phyloP scores from a whole-genome alignment of 352 stramenopile genomes.

The Pythium phragmitis region DNA sequence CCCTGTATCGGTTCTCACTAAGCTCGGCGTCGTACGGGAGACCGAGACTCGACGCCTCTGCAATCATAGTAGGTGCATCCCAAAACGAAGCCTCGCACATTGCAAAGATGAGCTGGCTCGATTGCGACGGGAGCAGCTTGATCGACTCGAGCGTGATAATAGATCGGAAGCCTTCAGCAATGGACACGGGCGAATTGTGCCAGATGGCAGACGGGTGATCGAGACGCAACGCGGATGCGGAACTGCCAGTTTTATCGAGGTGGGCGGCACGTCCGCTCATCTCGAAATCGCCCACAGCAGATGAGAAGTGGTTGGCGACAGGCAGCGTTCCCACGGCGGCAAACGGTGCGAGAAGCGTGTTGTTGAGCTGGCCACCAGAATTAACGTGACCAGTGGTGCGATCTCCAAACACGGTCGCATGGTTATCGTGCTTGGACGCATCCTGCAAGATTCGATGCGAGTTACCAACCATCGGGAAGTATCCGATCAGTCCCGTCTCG shows the following conservation, averaged over 20 bases:
- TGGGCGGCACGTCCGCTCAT: slow-evolving; percentile 21
- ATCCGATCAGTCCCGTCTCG: slow-evolving; percentile 57
- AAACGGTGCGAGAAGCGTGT: slow-evolving; percentile 9
- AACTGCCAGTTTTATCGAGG: slow-evolving; percentile 20
- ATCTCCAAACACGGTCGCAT: slow-evolving; percentile 52
- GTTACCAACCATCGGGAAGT: slow-evolving; percentile 74
- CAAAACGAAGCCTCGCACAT: slow-evolving; percentile 72
- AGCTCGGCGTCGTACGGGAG: slow-evolving; percentile 9
- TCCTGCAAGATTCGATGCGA: slow-evolving; percentile 67
- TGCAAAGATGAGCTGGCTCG: slow-evolving; percentile 45
- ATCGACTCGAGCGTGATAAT: slow-evolving; percentile 34
- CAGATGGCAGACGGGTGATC: slow-evolving; percentile 39
- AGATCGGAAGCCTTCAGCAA: slow-evolving; percentile 56
- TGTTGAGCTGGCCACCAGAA: background rate
- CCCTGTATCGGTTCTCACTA: slow-evolving; percentile 11
- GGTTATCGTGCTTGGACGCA: slow-evolving; percentile 66
- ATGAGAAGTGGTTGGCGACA: slow-evolving; percentile 23
- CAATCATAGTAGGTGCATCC: slow-evolving; percentile 54
- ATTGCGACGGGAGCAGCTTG: slow-evolving; percentile 7
- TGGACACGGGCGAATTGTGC: slow-evolving; percentile 32
- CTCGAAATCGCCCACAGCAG: slow-evolving; percentile 24
- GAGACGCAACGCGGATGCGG: slow-evolving; percentile 33
- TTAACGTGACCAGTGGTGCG: too few relatives aligned
- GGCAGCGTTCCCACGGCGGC: slow-evolving; percentile 13
- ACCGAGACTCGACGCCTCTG: slow-evolving; percentile 26